These are phyloP conservation scores for Phytophthora crassamura DNA, from an alignment of 352 stramenopile genomes.

Conservation along the genomic window DNA sequence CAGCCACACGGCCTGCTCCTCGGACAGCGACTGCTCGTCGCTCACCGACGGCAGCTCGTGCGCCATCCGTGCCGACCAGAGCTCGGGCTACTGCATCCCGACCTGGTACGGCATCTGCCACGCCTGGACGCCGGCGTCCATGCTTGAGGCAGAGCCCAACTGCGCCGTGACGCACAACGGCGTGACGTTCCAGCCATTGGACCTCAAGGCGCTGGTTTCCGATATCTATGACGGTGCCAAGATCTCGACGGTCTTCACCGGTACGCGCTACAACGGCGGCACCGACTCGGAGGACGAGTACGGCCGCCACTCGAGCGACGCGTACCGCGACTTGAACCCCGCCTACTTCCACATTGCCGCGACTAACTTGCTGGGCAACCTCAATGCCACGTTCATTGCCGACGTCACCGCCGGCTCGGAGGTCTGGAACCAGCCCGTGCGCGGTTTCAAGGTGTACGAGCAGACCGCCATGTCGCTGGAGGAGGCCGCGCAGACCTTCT, in stretches of 20 bases:
- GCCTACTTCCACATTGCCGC: conserved; percentile 54
- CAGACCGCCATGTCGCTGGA: conserved; percentile 36
- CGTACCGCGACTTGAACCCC: conserved; percentile 56
- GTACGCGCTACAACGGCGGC: conserved; percentile 42
- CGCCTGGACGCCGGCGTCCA: conserved; percentile 48
- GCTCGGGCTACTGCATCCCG: conserved; percentile 52
- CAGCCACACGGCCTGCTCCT: conserved; percentile 30
- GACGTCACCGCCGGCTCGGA: conserved; percentile 43
- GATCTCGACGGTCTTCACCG: conserved; percentile 44
- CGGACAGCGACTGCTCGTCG: conserved; percentile 33
- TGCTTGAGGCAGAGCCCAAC: conserved; percentile 49
- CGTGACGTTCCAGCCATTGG: conserved; percentile 53
- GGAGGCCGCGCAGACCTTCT: conserved; percentile 44
- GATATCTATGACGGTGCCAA: conserved; percentile 45
- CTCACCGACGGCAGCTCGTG: conserved; percentile 33
- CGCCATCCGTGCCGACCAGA: conserved; percentile 32
- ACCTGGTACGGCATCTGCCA: conserved; percentile 64
- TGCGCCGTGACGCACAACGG: conserved; percentile 55
- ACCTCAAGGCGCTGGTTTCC: conserved; percentile 57
- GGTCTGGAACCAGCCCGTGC: conserved; percentile 66
- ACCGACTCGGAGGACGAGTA: conserved; percentile 42
- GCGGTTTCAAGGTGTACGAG: conserved; percentile 47
- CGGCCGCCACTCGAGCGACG: conserved; percentile 41
- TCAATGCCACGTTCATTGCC: conserved; percentile 49
- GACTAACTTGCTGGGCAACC: conserved; percentile 47